These are phyloP conservation scores for Beauveria australis DNA, from an alignment of 2,329 filamentous ascomycete genomes.

Conservation along the genomic window DNA sequence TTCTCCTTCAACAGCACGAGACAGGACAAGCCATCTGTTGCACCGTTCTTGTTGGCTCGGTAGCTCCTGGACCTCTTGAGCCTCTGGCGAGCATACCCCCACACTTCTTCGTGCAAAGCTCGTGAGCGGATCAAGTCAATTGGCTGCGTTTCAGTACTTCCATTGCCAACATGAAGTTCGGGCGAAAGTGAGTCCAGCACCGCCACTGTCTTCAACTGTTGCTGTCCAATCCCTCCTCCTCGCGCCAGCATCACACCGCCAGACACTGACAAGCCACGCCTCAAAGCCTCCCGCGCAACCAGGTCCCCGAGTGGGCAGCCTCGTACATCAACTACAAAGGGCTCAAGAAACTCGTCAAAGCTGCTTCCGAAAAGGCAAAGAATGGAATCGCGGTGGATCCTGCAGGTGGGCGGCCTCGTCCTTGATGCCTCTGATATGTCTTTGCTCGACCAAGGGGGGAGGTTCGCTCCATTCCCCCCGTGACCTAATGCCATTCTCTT, in stretches of 20 bases:
- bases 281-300: constrained; percentile 62
- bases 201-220: neutral
- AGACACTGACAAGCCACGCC: constrained; percentile 15
- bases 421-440: constrained; percentile 8
- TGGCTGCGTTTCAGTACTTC: neutral
- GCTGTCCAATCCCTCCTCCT: neutral
- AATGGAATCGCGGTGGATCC: constrained; percentile 73
- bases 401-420: constrained; percentile 60
- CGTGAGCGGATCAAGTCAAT: neutral
- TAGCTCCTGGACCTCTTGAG: neutral
- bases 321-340: constrained; percentile 86
- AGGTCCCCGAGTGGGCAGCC: constrained; percentile 79
- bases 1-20: neutral
- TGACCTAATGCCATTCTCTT: constrained; percentile 16
- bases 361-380: constrained; percentile 56
- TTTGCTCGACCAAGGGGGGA: constrained; percentile 14
- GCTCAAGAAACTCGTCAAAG: constrained; percentile 92
- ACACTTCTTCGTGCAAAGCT: neutral
- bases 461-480: constrained; percentile 24
- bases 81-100: neutral
- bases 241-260: constrained; percentile 6
- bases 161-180: constrained; percentile 48
- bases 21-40: neutral
- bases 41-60: neutral
- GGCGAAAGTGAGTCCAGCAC: constrained; percentile 43